phyloP scores from a whole-genome alignment of 1,284 basidiomycete species.

The Phellinidium pouzarii region DNA sequence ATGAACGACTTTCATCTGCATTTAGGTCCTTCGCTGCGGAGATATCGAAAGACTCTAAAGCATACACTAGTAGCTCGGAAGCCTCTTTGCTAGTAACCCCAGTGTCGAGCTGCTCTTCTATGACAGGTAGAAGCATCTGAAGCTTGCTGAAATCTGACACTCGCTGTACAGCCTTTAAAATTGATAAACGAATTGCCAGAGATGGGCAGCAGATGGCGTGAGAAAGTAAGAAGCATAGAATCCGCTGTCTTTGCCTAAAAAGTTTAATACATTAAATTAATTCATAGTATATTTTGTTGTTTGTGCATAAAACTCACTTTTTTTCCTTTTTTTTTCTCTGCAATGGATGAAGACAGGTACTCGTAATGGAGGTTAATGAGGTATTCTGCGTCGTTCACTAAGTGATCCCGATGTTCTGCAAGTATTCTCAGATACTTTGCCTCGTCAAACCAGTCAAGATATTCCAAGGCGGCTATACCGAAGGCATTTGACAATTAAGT shows the following conservation, averaged over 20 bases:
- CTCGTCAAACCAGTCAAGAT: constrained; percentile 71
- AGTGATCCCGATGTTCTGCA: constrained; percentile 48
- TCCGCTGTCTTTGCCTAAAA: constrained; percentile 65
- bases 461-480: constrained; percentile 59
- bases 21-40: constrained; percentile 41
- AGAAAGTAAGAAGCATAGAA: constrained; percentile 78
- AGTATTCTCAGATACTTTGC: constrained; percentile 60
- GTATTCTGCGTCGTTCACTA: constrained; percentile 64
- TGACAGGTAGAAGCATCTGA: constrained; percentile 55
- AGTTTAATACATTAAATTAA: constrained; percentile 16
- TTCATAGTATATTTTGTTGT: background rate
- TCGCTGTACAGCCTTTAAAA: constrained; percentile 55
- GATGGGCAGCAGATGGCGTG: constrained; percentile 66
- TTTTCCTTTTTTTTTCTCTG: constrained; percentile 59
- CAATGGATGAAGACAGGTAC: constrained; percentile 40
- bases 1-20: constrained; percentile 36
- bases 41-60: constrained; percentile 52
- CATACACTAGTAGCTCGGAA: constrained; percentile 22
- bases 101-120: constrained; percentile 40
- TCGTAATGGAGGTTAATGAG: constrained; percentile 59
- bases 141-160: constrained; percentile 64
- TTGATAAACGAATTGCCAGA: constrained; percentile 41
- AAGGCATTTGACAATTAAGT: constrained; percentile 14
- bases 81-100: constrained; percentile 12
- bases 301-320: constrained; percentile 38